Evolutionary conservation across 176 grass and related monocot genomes (phyloP).

Genomic region (Lolium rigidum): DNA sequence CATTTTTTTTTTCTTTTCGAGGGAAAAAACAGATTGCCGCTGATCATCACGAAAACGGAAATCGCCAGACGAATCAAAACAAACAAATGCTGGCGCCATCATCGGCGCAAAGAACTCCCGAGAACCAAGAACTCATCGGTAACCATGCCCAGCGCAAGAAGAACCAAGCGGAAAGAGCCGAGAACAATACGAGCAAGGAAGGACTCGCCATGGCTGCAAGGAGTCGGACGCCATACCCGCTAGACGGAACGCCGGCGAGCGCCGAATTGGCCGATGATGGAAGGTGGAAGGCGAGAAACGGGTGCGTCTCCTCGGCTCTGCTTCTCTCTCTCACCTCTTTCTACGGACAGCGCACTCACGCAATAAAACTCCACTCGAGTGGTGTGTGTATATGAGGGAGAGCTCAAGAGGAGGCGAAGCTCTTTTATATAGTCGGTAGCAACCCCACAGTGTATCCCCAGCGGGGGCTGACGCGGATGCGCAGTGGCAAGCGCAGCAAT

Average conservation of each 20-base stretch:
- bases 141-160: too few relatives aligned
- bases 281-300: neutral
- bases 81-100: constrained; percentile 35
- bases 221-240: constrained; percentile 1
- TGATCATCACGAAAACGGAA: neutral
- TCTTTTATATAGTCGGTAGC: constrained; percentile 39
- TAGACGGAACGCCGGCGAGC: neutral
- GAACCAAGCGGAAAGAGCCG: neutral
- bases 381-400: neutral
- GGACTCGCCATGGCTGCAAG: neutral
- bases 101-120: neutral
- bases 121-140: neutral
- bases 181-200: neutral
- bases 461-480: neutral
- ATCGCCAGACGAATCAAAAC: constrained; percentile 30
- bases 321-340: neutral
- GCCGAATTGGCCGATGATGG: neutral
- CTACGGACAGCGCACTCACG: neutral
- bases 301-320: neutral
- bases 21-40: neutral
- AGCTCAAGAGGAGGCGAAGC: neutral
- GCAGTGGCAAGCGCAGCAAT: constrained; percentile 24
- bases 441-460: neutral
- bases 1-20: too few relatives aligned
- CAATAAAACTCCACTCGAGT: neutral